phyloP scores from a whole-genome alignment of 768 basidiomycete genomes.

The Auriscalpium microsporum region DNA sequence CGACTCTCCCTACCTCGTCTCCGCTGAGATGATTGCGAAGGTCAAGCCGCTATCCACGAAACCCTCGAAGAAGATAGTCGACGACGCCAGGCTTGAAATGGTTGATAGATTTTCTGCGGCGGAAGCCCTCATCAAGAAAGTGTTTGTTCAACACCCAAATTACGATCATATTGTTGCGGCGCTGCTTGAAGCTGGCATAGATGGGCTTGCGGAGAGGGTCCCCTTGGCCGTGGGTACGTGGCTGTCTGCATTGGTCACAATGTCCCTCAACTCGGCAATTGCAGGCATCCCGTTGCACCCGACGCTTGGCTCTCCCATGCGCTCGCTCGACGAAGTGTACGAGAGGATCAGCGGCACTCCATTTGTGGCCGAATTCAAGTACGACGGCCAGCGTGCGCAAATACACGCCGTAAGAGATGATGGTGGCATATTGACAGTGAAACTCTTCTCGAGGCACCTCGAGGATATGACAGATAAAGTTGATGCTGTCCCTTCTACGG shows the following conservation, averaged over 20 bases:
- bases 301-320: conserved; percentile 78
- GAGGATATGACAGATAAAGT: conserved; percentile 92
- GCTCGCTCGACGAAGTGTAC: conserved; percentile 81
- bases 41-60: conserved; percentile 16
- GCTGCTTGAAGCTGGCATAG: conserved; percentile 52
- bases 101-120: conserved; percentile 41
- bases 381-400: conserved; percentile 82
- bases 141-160: conserved; percentile 73
- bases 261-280: conserved; percentile 12
- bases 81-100: conserved; percentile 29
- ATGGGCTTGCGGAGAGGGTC: conserved; percentile 49
- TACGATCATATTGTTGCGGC: conserved; percentile 62
- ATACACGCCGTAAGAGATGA: conserved; percentile 46
- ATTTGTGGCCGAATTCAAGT: conserved; percentile 86
- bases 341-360: conserved; percentile 52
- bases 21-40: conserved; percentile 23
- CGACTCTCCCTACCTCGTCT: conserved; percentile 25
- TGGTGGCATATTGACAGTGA: conserved; percentile 31
- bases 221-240: conserved; percentile 61
- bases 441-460: conserved; percentile 81
- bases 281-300: conserved; percentile 76
- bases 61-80: conserved; percentile 24
- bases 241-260: background rate
- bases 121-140: conserved; percentile 57
- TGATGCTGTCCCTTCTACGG: conserved; percentile 3